Percentiles rank a stretch among this genome's conserved stretches.
Conservation (phyloP, 192 early-diverging fungal species). For the Mortierella antarctica region DNA sequence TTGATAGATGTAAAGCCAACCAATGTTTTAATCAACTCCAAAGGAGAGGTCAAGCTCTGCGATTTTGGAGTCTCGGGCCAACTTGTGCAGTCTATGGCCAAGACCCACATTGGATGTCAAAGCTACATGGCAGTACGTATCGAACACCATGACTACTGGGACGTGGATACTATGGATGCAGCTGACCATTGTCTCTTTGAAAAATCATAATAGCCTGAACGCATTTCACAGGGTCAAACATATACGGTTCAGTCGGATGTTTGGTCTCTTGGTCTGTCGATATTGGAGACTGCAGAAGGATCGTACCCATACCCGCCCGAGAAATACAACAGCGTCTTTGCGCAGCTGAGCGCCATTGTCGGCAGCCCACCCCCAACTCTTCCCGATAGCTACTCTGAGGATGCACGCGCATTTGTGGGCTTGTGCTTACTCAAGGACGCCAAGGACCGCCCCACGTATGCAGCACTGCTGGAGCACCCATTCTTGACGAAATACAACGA, state of each 20-base stretch:
- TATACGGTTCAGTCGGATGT: conserved; percentile 94
- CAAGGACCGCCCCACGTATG: conserved; percentile 77
- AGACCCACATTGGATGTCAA: conserved; percentile 94
- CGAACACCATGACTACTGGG: not conserved
- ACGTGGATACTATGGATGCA: not conserved
- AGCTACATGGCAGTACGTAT: conserved; percentile 90
- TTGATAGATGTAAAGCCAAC: conserved; percentile 91
- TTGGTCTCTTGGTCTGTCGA: conserved; percentile 91
- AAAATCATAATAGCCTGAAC: conserved; percentile 77
- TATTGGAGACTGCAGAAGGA: conserved; percentile 87
- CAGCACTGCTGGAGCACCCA: conserved; percentile 78
- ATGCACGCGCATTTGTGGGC: conserved; percentile 83
- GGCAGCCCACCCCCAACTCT: conserved; percentile 78
- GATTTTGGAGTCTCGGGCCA: conserved; percentile 98
- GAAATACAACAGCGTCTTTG: conserved; percentile 82
- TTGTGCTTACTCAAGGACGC: conserved; percentile 79
- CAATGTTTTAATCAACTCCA: conserved; percentile 87
- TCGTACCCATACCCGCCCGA: conserved; percentile 81
- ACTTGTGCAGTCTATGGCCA: conserved; percentile 87
- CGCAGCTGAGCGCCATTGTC: conserved; percentile 89
- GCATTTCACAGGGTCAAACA: conserved; percentile 74
- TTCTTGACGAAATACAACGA: conserved; percentile 77
- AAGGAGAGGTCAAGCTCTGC: conserved; percentile 93
- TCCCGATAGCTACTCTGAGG: conserved; percentile 75
- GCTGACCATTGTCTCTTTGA: not conserved